Evolutionary conservation across 2,329 filamentous ascomycete species (phyloP).

Genomic region (Scedosporium minutisporum): DNA sequence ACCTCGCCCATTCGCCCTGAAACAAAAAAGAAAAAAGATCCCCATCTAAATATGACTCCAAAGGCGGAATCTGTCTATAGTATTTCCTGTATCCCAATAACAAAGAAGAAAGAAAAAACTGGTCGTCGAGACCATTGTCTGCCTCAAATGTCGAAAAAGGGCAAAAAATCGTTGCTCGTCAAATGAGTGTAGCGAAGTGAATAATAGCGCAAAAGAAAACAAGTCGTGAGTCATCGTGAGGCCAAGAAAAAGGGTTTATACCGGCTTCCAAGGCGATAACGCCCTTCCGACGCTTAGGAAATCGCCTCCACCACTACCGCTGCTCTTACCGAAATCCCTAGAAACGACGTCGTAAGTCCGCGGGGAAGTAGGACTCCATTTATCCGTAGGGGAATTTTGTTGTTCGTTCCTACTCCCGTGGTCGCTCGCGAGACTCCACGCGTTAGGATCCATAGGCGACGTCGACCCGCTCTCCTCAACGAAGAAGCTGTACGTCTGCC

Average conservation of each 20-base stretch:
- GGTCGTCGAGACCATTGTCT: neutral
- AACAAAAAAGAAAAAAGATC: neutral
- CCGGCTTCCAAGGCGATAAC: slow-evolving; percentile 6
- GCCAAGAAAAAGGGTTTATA: neutral
- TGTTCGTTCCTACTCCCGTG: slow-evolving; percentile 9
- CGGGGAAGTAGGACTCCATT: neutral
- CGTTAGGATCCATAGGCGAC: slow-evolving; percentile 13
- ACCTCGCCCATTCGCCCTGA: neutral
- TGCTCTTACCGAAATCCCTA: neutral
- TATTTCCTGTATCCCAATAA: neutral
- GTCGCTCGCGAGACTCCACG: slow-evolving; percentile 21
- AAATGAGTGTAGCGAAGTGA: neutral
- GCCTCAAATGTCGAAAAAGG: neutral
- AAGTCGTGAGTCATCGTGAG: neutral
- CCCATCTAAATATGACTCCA: neutral
- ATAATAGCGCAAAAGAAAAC: neutral
- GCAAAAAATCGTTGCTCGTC: neutral
- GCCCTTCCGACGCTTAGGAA: slow-evolving; percentile 4
- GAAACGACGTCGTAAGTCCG: neutral
- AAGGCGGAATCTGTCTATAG: neutral
- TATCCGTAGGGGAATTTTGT: neutral
- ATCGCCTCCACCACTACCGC: neutral
- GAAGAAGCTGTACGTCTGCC: slow-evolving; percentile 16
- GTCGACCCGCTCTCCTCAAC: slow-evolving; percentile 15
- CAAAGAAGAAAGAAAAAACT: neutral